A percentile compares a stretch with the other conserved stretches of the same genome.
Conservation (phyloP, 306 rosid species). For the Quercus variabilis region DNA sequence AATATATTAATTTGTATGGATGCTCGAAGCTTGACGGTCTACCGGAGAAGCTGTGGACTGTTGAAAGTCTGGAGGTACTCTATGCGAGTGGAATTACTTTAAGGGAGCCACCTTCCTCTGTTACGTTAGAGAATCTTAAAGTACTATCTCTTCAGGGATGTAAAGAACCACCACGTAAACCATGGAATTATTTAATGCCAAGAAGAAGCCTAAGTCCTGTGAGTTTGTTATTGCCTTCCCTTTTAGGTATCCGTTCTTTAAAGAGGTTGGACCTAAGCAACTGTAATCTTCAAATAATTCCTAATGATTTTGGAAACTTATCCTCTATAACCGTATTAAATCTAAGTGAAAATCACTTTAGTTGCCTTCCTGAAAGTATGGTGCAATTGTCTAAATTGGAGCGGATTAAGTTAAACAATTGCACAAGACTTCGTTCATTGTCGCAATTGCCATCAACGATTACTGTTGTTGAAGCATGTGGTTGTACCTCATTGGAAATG, state of each 20-base stretch:
- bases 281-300: constrained; percentile 26
- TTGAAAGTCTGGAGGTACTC: no score
- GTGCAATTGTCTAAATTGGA: no score
- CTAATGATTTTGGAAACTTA: constrained; percentile 16
- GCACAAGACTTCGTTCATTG: no score
- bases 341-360: no score
- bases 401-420: accelerated
- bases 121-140: constrained; percentile 13
- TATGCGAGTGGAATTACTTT: no score
- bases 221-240: constrained; percentile 14
- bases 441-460: no score
- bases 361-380: no score
- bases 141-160: constrained; percentile 24
- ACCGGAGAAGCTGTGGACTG: no score
- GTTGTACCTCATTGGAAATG: no score
- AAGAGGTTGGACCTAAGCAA: not conserved
- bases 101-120: not conserved
- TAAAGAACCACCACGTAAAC: constrained; percentile 1
- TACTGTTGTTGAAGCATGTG: accelerated
- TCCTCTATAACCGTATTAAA: not conserved
- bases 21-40: no score
- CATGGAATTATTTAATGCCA: not conserved
- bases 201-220: not conserved
- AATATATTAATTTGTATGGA: no score
- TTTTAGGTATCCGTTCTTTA: not conserved